These are phyloP conservation scores for Iris macrosiphon DNA, from an alignment of 106 monocot species.

Conservation along the genomic window DNA sequence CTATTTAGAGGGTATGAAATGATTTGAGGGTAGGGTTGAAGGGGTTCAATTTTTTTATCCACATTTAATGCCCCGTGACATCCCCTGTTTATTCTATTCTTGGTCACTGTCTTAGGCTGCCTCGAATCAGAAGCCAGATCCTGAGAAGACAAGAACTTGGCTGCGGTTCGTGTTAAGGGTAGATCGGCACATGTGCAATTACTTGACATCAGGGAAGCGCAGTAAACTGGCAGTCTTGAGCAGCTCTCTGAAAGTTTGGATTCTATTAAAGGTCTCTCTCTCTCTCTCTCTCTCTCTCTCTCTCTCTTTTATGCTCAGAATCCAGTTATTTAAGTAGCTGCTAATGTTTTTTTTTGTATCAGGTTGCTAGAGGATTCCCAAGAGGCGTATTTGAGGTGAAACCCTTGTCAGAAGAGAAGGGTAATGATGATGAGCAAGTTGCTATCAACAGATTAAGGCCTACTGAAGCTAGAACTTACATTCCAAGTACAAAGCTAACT, in stretches of 20 bases:
- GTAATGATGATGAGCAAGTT: conserved; percentile 34
- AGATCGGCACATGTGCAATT: conserved; percentile 86
- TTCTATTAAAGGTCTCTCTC: conserved; percentile 68
- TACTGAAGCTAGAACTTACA: conserved; percentile 38
- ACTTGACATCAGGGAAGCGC: conserved; percentile 78
- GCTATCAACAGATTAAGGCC: conserved; percentile 46
- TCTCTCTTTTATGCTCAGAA: neutral
- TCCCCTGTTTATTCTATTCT: no score
- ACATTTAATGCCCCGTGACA: no score
- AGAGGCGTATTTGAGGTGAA: conserved; percentile 81
- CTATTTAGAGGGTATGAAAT: no score
- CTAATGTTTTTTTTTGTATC: conserved; percentile 1
- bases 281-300: neutral
- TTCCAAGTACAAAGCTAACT: conserved; percentile 54
- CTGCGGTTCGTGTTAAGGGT: conserved; percentile 84
- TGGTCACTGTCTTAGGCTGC: conserved; percentile 46
- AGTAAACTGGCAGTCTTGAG: conserved; percentile 78
- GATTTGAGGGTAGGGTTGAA: no score
- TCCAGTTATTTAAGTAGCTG: neutral
- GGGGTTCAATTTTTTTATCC: no score
- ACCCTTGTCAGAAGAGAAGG: conserved; percentile 50
- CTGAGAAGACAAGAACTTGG: conserved; percentile 77
- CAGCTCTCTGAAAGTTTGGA: conserved; percentile 93
- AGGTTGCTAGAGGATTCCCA: conserved; percentile 80
- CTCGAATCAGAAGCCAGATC: conserved; percentile 49